Evolutionary conservation across 345 rosid genomes (phyloP), one percentile per base, ranked within the genome.

Genomic region (Erysimum cheiranthoides): DNA sequence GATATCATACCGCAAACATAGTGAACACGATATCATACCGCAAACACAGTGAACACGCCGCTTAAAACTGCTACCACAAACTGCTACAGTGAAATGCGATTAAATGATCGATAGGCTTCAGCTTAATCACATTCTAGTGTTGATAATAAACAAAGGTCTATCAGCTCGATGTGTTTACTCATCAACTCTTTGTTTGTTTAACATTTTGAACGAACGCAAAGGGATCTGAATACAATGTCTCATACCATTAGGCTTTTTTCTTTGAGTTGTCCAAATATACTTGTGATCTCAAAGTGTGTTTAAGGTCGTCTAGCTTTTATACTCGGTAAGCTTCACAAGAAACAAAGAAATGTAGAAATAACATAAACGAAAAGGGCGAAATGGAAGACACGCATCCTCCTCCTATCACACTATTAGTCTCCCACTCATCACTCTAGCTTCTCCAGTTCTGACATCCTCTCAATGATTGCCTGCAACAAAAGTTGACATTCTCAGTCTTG

Each of bases 391-490:
- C 0, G 9, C 16, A 30, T 28, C 8, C 21, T 4, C 42, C 17
- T 54, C 39, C n/a, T 68, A 14, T 47, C 4, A 32, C 21, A 27
- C 38, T 8, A 67, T 67, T 38, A n/a, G 6, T n/a, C 25, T 34
- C 49, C 28, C 46, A 46, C 40, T 40, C 34, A 38, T 86, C 71
- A 90, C 50, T 93, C 93, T 27, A 93, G 92, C 83, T 93, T 93
- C 83, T 90, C 97, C 66, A 93, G 84, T 31, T 93, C 98, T 70
- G 93, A 91, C 93, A 86, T 83, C 80, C 98, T 85, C 85, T 89
- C 97, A 68, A 90, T 90, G 43, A 90, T 93, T 14, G 96, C 93
- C 98, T 89, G 88, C 85, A 27, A 69, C 12, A 35, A 8, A 16
- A 58, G 14, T 11, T 4, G 0, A 30, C 8, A 8, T 43, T n/a